These are phyloP conservation scores for Pleurotus tuber-regium DNA, from an alignment of 768 basidiomycete species.

Conservation along the genomic window DNA sequence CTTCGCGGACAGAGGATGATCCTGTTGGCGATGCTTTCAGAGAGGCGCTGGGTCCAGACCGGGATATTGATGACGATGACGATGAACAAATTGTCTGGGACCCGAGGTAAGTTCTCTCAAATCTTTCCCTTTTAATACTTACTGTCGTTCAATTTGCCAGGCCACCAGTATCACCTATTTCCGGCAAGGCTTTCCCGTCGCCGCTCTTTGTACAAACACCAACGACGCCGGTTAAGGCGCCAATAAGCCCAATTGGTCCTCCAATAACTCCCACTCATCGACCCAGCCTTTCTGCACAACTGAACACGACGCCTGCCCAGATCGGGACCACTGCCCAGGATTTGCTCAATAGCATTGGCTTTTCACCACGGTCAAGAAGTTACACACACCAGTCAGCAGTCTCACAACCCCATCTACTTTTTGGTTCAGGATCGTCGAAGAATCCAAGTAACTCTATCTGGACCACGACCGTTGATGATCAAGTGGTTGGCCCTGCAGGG, in stretches of 20 bases:
- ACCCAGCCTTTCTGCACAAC: slow-evolving; percentile 17
- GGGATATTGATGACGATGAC: slow-evolving; percentile 45
- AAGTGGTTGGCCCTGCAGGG: slow-evolving; percentile 29
- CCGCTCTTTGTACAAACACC: slow-evolving; percentile 32
- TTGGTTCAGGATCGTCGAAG: slow-evolving; percentile 47
- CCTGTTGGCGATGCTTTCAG: slow-evolving; percentile 69
- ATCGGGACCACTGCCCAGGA: slow-evolving; percentile 62
- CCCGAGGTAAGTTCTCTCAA: slow-evolving; percentile 45
- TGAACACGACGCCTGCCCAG: slow-evolving; percentile 20
- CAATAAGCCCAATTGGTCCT: slow-evolving; percentile 27
- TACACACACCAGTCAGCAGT: slow-evolving; percentile 21
- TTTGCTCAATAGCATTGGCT: slow-evolving; percentile 55
- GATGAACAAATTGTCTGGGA: slow-evolving; percentile 81
- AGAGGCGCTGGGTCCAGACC: slow-evolving; percentile 34
- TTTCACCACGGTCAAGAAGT: slow-evolving; percentile 24
- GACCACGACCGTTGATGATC: slow-evolving; percentile 57
- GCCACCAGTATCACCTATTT: slow-evolving; percentile 3
- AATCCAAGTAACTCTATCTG: slow-evolving; percentile 59
- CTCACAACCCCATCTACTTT: slow-evolving; percentile 43
- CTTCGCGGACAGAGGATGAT: slow-evolving; percentile 80
- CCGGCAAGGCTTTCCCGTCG: slow-evolving; percentile 22
- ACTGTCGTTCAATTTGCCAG: slow-evolving; percentile 2
- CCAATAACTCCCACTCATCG: slow-evolving; percentile 28
- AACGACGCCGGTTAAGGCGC: slow-evolving; percentile 29
- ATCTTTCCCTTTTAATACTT: not conserved